These are phyloP conservation scores for Arthroderma sp. DNA, from an alignment of 2,329 filamentous ascomycete species.

Conservation along the genomic window DNA sequence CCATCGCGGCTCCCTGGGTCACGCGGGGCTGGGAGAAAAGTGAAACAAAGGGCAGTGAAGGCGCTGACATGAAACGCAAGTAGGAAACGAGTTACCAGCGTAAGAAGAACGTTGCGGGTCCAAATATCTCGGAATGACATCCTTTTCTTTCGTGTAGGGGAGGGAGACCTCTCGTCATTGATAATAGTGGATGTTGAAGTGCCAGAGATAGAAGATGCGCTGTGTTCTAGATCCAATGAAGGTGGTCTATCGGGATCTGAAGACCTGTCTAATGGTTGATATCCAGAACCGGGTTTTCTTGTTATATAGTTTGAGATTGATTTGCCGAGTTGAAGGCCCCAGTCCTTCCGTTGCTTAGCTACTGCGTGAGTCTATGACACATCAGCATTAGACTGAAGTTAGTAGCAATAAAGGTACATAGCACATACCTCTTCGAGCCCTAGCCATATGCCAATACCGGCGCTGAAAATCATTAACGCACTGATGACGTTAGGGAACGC, in stretches of 20 bases:
- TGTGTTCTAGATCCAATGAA: conserved; percentile 17
- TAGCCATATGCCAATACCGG: conserved; percentile 44
- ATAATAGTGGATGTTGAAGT: conserved; percentile 16
- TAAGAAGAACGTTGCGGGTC: conserved; percentile 42
- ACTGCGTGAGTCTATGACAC: conserved; percentile 23
- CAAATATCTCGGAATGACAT: conserved; percentile 39
- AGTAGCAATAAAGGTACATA: no score
- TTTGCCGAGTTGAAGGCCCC: conserved; percentile 28
- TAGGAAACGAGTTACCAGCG: conserved; percentile 51
- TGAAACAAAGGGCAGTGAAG: conserved; percentile 63
- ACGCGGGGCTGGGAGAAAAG: conserved; percentile 62
- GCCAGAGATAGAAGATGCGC: conserved; percentile 13
- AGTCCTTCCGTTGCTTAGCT: conserved; percentile 27
- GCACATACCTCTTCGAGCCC: conserved; percentile 50
- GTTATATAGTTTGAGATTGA: conserved; percentile 19
- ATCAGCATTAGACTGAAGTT: not conserved
- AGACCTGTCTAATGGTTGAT: conserved; percentile 21
- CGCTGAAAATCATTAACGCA: conserved; percentile 44
- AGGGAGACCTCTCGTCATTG: not conserved
- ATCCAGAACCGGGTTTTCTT: conserved; percentile 18
- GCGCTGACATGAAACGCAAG: conserved; percentile 62
- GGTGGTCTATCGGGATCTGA: conserved; percentile 15
- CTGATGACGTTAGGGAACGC: conserved; percentile 57
- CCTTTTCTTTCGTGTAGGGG: conserved; percentile 26
- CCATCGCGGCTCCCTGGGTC: conserved; percentile 30